Percentiles rank a stretch among this genome's conserved stretches.
These are phyloP conservation scores for Aspergillus fischeri DNA, from an alignment of 2,329 filamentous ascomycete species.

Conservation along the genomic window DNA sequence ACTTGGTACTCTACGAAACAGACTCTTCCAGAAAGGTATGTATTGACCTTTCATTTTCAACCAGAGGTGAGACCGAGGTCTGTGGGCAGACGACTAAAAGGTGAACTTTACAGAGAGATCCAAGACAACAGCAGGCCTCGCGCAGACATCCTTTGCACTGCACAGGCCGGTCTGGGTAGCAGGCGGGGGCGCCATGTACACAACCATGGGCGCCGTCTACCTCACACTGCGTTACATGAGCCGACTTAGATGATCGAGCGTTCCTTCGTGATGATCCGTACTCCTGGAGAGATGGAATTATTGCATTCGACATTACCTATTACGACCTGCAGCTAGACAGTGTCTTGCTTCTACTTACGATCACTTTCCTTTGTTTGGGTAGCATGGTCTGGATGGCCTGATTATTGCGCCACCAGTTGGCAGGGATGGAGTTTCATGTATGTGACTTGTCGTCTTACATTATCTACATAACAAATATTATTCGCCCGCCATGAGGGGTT, in stretches of 20 bases:
- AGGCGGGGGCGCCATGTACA: slow-evolving; percentile 28
- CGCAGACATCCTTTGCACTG: slow-evolving; percentile 27
- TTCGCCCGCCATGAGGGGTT: neutral
- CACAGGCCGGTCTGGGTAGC: slow-evolving; percentile 33
- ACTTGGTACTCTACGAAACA: slow-evolving; percentile 14
- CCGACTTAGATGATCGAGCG: slow-evolving; percentile 13
- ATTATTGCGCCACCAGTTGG: neutral
- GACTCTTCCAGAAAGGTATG: slow-evolving; percentile 19
- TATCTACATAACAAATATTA: neutral
- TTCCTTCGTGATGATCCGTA: neutral
- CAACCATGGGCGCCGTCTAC: slow-evolving; percentile 27
- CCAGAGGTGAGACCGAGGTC: neutral
- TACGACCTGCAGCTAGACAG: neutral
- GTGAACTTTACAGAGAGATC: slow-evolving; percentile 19
- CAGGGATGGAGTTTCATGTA: neutral
- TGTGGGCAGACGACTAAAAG: neutral
- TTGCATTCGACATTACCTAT: neutral
- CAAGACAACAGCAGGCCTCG: slow-evolving; percentile 22
- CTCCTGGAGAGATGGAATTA: neutral
- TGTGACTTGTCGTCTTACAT: neutral
- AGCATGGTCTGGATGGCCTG: neutral
- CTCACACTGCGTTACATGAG: slow-evolving; percentile 29
- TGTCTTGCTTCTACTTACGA: neutral
- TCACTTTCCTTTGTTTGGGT: neutral
- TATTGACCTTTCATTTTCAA: neutral